Evolutionary conservation across 2,329 filamentous ascomycete genomes (phyloP), one percentile per base, ranked within the genome.

Genomic region (Davidsoniella australis): DNA sequence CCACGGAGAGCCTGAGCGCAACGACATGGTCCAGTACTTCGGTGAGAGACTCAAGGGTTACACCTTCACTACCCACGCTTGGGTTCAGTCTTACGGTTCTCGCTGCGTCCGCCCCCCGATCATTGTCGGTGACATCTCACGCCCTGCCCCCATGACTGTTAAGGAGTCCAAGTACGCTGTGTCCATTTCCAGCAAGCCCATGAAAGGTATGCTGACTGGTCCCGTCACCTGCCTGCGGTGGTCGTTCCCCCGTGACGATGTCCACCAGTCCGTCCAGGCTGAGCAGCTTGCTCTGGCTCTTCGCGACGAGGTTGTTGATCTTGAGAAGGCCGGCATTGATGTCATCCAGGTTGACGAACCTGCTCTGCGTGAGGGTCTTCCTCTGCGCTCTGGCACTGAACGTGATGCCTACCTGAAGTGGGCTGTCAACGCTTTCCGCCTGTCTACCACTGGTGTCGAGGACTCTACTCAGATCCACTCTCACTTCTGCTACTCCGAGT

Each of bases 1-100:
- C 57, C 91, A 98, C 75, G 91, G 91, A 65, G 91, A 98, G 78
- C 91, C 91, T 54, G 91, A 98, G 80, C 87, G 91, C 68, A 98
- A 98, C 73, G 91, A 98, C 80, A 98, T 98, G 91, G 91, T 98
- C 48, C 91, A 98, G 72, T 98, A 95, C 81, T 98, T 98, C 61
- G 91, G 91, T 69, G 91, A 98, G 79, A 84, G 86, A 63, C 77
- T 98, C 56, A 79, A 93, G 62, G 91, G 91, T 63, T 98, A 96
- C 68, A 83, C 87, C 65, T 98, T 98, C 79, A 98, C 91, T 66
- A 96, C 89, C 66, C 85, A 95, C 72, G 91, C 85, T 59, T 98
- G 91, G 91, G 91, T 98, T 51, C 87, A 98, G 78, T 86, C 79
- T 61, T 98, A 98, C 69, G 91, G 91, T 62, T 98, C 91, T 58